A percentile compares a stretch with the other conserved stretches of the same genome.
Conservation (phyloP, 2,329 filamentous ascomycete genomes). For the Cytospora leucostoma region DNA sequence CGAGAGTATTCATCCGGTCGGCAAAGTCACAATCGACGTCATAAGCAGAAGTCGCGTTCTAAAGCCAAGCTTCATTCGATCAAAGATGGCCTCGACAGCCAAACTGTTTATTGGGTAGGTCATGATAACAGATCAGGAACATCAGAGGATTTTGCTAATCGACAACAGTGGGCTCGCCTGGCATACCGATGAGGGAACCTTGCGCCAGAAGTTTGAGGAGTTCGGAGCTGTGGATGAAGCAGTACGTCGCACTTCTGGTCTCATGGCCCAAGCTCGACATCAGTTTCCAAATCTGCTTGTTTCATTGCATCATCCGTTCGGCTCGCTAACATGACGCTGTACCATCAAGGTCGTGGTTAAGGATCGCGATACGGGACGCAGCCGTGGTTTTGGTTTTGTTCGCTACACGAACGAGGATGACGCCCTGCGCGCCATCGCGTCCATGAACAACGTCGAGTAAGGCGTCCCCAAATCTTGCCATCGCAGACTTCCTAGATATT, state of each 20-base stretch:
- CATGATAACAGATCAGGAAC: constrained; percentile 7
- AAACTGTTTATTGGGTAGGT: constrained; percentile 94
- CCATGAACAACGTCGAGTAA: constrained; percentile 91
- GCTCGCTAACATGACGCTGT: constrained; percentile 7
- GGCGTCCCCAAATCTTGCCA: constrained; percentile 34
- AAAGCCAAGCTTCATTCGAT: background rate
- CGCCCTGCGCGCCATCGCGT: constrained; percentile 73
- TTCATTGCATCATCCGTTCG: background rate
- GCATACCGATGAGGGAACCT: constrained; percentile 89
- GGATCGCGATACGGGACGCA: constrained; percentile 94
- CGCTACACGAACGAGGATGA: constrained; percentile 78
- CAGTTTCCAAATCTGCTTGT: background rate
- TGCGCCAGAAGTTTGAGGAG: constrained; percentile 89
- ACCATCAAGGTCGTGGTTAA: constrained; percentile 85
- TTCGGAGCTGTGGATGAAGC: constrained; percentile 93
- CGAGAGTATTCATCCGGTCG: too few relatives aligned
- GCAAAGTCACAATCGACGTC: constrained; percentile 19
- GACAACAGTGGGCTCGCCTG: constrained; percentile 83
- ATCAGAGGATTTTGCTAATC: constrained; percentile 27
- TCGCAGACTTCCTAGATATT: background rate
- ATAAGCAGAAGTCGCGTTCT: constrained; percentile 17
- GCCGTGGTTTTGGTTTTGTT: constrained; percentile 96
- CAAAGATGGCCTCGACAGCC: constrained; percentile 62
- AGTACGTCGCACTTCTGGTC: constrained; percentile 58
- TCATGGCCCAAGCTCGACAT: background rate